These are phyloP conservation scores for Gynochthodes officinalis DNA, from an alignment of 257 asterid genomes.

Conservation along the genomic window DNA sequence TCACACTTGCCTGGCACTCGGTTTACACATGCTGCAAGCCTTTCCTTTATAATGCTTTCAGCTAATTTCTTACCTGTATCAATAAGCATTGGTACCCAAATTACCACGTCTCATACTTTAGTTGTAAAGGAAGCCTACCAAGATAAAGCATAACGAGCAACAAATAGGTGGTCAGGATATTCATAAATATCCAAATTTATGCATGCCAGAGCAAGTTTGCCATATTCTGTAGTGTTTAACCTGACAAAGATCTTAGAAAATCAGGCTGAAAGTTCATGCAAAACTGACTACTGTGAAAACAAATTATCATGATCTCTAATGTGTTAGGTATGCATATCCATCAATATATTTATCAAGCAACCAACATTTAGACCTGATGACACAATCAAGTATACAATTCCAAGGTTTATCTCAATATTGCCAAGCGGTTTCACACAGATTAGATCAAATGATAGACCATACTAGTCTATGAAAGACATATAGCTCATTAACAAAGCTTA, in stretches of 20 bases:
- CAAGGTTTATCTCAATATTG: background rate
- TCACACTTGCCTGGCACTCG: conserved; percentile 64
- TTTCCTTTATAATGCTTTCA: conserved; percentile 82
- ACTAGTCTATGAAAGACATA: background rate
- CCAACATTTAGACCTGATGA: background rate
- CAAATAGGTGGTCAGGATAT: background rate
- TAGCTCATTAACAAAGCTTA: no score
- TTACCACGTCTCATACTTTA: background rate
- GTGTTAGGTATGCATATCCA: no score
- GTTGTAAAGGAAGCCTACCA: background rate
- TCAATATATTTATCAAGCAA: background rate
- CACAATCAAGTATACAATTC: background rate
- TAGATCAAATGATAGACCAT: background rate
- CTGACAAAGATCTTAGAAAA: background rate
- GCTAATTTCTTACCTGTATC: conserved; percentile 81
- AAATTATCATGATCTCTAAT: background rate
- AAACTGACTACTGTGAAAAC: background rate
- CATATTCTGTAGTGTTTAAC: background rate
- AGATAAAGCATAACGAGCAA: background rate
- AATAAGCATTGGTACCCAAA: background rate
- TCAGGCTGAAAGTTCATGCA: background rate
- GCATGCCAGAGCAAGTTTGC: background rate
- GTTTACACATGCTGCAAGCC: conserved; percentile 96
- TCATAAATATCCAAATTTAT: background rate
- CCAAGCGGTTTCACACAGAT: background rate